These are phyloP conservation scores for Sugiyamaella mastotermitis DNA, from an alignment of 805 yeast genomes.

Conservation along the genomic window DNA sequence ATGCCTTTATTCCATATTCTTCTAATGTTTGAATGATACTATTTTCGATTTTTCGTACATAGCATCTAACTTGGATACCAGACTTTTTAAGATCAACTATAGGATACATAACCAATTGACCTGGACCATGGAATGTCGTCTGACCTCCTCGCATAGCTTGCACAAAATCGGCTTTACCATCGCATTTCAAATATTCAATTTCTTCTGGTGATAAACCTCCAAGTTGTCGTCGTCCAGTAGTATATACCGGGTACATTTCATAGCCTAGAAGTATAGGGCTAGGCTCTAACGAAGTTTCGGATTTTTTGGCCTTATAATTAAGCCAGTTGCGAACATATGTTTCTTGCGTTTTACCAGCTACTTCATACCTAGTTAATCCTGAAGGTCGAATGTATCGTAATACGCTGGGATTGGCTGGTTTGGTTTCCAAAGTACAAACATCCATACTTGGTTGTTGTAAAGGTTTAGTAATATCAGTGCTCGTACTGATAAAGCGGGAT, in stretches of 20 bases:
- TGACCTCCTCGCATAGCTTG: slow-evolving; percentile 92
- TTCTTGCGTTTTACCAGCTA: slow-evolving; percentile 19
- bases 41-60: slow-evolving; percentile 56
- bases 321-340: slow-evolving; percentile 17
- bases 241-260: slow-evolving; percentile 80
- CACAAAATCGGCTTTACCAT: slow-evolving; percentile 48
- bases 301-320: slow-evolving; percentile 17
- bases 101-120: slow-evolving; percentile 84
- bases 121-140: slow-evolving; percentile 94
- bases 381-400: slow-evolving; percentile 11
- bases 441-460: no score
- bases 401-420: no score
- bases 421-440: no score
- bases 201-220: slow-evolving; percentile 37
- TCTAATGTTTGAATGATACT: slow-evolving; percentile 46
- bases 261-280: slow-evolving; percentile 70
- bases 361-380: slow-evolving; percentile 18
- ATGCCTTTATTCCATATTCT: slow-evolving; percentile 39
- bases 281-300: slow-evolving; percentile 3
- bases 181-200: slow-evolving; percentile 23
- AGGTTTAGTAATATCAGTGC: no score
- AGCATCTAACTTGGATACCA: slow-evolving; percentile 54
- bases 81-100: slow-evolving; percentile 65
- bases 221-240: slow-evolving; percentile 84
- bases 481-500: no score